Evolutionary conservation across 2,329 filamentous ascomycete species (phyloP), one percentile per base, ranked within the genome.

Genomic region (Colletotrichum euphorbiae): DNA sequence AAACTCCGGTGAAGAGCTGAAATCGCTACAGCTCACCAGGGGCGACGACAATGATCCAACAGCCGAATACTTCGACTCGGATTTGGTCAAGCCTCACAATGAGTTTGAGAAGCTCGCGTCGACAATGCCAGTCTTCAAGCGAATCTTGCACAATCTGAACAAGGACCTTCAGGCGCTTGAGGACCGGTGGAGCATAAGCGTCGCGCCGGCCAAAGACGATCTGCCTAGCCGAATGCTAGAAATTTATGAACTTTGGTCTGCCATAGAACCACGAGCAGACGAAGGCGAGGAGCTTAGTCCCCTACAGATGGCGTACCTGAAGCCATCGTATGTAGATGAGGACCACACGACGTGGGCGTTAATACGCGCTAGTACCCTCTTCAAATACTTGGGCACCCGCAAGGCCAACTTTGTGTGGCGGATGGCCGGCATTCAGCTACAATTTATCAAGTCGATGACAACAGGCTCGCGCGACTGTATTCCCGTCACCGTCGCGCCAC

Each of bases 291-390:
- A 12, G 38, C 40, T 58, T 6, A 43, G 54, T 1, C 75, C 79
- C 0, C 51, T 63, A 0, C 33, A 69, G 12, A 75, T 75, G 40
- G 67, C 69, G 1, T 71, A 72, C 48, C 67, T 77, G 4, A 48
- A 67, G 1, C 70, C 74, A 6, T 63, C 73, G 0, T 76, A 77
- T 1, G 61, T 78, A 11, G 81, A 78, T 28, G 65, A 64, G 3
- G 52, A 68, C 6, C 33, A 56, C 12, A 52, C 43, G 0, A 74
- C 71, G 3, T 89, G 85, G 85, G 78, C 80, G 3, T 74, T 85
- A 3, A 74, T 88, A 15, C 85, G 85, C 65, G 86, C 86, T 0
- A 86, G 85, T 1, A 77, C 77, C 3, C 75, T 80, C 3, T 87
- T 85, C 73, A 80, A 80, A 46, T 45, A 77, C n/a, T 79, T 76